Conservation (phyloP, 257 asterid species). For the Lycium barbarum region DNA sequence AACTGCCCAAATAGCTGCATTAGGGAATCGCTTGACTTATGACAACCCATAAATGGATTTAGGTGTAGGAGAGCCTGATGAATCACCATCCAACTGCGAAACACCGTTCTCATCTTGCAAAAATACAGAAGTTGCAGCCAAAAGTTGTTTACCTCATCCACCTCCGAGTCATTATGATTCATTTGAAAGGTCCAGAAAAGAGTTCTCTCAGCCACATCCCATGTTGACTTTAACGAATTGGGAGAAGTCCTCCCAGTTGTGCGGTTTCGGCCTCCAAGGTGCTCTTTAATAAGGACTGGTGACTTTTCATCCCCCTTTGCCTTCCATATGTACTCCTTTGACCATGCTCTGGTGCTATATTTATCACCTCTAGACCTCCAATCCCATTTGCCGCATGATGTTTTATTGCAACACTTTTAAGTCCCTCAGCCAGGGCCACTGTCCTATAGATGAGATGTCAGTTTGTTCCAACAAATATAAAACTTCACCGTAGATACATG, state of each 20-base stretch:
- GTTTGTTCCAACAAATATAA: slow-evolving; percentile 5
- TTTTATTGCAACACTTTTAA: background rate
- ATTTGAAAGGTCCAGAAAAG: slow-evolving; percentile 6
- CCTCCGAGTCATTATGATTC: background rate
- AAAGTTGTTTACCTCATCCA: background rate
- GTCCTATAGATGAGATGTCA: background rate
- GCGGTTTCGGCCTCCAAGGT: background rate
- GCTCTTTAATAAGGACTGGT: background rate
- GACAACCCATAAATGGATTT: slow-evolving; percentile 19
- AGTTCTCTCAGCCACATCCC: slow-evolving; percentile 24
- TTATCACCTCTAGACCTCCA: background rate
- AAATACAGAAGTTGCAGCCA: background rate
- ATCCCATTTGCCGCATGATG: background rate
- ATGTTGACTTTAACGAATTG: background rate
- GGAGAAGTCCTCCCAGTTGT: slow-evolving; percentile 1
- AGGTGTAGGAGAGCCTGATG: background rate
- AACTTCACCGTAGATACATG: background rate
- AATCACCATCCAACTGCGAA: slow-evolving; percentile 11
- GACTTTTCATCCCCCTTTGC: background rate
- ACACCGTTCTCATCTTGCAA: background rate
- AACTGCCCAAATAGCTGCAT: background rate
- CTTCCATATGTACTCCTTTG: background rate
- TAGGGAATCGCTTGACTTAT: background rate
- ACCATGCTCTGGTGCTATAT: background rate
- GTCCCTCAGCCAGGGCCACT: background rate